phyloP scores from a whole-genome alignment of 371 early-diverging fungal genomes.

The Rhizoclosmatium hyalinum region DNA sequence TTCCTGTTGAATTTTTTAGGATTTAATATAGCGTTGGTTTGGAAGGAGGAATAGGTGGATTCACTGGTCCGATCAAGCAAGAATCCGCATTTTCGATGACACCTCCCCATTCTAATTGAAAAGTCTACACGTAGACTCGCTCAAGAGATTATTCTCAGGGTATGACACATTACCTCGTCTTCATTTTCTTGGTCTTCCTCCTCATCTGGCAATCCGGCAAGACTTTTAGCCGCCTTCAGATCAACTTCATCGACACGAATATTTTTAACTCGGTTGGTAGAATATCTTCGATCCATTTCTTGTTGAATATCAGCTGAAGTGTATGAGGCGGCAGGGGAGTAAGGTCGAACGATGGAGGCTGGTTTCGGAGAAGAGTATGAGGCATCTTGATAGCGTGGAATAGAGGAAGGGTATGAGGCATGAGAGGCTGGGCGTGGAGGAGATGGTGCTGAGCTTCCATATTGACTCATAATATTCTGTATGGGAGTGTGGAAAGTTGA shows the following conservation, averaged over 20 bases:
- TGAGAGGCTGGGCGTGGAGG: background rate
- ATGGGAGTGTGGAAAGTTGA: background rate
- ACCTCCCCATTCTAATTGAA: no score
- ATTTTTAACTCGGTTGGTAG: background rate
- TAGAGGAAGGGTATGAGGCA: background rate
- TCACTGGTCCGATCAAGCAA: no score
- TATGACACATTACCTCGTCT: background rate
- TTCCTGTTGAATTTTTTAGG: no score
- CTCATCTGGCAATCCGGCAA: background rate
- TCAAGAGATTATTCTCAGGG: background rate
- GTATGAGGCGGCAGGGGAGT: conserved; percentile 3
- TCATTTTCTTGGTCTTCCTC: background rate
- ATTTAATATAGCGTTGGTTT: no score
- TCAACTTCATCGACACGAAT: background rate
- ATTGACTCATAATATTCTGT: background rate
- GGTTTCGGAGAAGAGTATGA: no score
- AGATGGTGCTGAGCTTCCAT: background rate
- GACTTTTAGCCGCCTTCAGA: background rate
- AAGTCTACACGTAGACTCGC: background rate
- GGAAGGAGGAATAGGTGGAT: no score
- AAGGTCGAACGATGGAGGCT: background rate
- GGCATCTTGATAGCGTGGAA: background rate
- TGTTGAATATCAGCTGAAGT: conserved; percentile 14
- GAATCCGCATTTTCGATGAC: no score
- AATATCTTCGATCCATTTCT: conserved; percentile 13